Evolutionary conservation across 495 filamentous ascomycete species (phyloP).

Genomic region (Trichoderma virens): DNA sequence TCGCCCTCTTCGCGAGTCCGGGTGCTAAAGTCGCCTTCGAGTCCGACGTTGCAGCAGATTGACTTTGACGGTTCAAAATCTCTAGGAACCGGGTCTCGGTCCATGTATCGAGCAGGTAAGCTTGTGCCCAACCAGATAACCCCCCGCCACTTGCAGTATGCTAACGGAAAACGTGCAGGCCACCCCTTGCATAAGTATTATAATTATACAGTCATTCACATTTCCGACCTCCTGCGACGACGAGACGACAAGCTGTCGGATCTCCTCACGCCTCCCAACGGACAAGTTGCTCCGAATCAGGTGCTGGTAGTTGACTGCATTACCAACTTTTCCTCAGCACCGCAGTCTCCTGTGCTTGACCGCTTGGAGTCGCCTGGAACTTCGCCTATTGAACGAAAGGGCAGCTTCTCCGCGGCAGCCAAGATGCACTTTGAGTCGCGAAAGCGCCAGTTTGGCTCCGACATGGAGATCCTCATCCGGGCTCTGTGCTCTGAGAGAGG

Average conservation of each 20-base stretch:
- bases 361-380: conserved; percentile 16
- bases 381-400: conserved; percentile 9
- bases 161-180: conserved; percentile 32
- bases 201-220: conserved; percentile 47
- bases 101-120: conserved; percentile 9
- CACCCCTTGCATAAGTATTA: conserved; percentile 59
- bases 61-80: conserved; percentile 28
- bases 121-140: background rate
- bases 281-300: conserved; percentile 20
- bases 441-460: conserved; percentile 44
- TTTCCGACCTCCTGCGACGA: conserved; percentile 42
- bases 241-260: conserved; percentile 33
- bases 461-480: conserved; percentile 57
- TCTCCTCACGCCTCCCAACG: conserved; percentile 24
- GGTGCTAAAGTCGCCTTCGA: conserved; percentile 39
- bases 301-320: conserved; percentile 50
- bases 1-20: conserved; percentile 46
- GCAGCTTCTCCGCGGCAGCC: conserved; percentile 20
- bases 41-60: conserved; percentile 44
- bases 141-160: background rate
- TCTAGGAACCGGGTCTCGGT: conserved; percentile 6
- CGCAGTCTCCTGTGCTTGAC: conserved; percentile 29
- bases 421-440: conserved; percentile 43
- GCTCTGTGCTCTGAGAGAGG: conserved; percentile 64
- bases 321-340: conserved; percentile 35